Base-by-base conservation (phyloP, 2,329 filamentous ascomycete genomes). In the Elsinoe necatrix region DNA sequence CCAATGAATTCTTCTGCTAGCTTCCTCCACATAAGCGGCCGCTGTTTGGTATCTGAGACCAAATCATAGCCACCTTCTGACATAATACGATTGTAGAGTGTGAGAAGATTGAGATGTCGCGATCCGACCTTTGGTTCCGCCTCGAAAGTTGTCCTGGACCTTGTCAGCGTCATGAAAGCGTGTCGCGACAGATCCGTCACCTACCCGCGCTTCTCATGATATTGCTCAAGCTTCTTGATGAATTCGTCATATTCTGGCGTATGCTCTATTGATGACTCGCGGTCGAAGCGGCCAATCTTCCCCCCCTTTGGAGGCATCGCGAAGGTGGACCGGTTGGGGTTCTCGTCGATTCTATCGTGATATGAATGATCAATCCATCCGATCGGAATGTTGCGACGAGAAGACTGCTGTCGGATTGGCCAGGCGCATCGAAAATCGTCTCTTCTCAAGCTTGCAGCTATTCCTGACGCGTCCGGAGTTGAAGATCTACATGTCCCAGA, bases 21-120 rank as follows among this genome's bases (percentile, higher is more conserved):
- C 64, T 83, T 83, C 61, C 89, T 82, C 90, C 90, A 95, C 54
- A 87, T 86, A 61, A 95, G 80, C 75, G 92, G 93, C 69, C 92
- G 72, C 82, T 85, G 60, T 81, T 90, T 68, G 25, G 73, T 78
- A 61, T 78, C 75, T 20, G 75, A 78, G 51, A 92, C 82, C 68
- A 85, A 85, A 72, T 95, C 90, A 69, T 95, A 95, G 58, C 90
- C 90, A 55, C 90, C 90, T 64, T 84, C 83, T 20, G 80, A 80
- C 55, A 87, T 79, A 16, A 95, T 86, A 63, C 84, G 80, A 61
- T 86, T 85, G 76, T 89, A 95, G 27, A 95, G 80, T 65, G 86
- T 85, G 67, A 84, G 76, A 25, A 95, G 77, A 66, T 95, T 87
- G 60, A 95, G 80, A 61, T 86, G 83, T 59, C 84, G 84, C 63